A percentile compares a stretch with the other conserved stretches of the same genome.
phyloP scores from a whole-genome alignment of 2,329 filamentous ascomycete genomes.

The Xylaria sp. region DNA sequence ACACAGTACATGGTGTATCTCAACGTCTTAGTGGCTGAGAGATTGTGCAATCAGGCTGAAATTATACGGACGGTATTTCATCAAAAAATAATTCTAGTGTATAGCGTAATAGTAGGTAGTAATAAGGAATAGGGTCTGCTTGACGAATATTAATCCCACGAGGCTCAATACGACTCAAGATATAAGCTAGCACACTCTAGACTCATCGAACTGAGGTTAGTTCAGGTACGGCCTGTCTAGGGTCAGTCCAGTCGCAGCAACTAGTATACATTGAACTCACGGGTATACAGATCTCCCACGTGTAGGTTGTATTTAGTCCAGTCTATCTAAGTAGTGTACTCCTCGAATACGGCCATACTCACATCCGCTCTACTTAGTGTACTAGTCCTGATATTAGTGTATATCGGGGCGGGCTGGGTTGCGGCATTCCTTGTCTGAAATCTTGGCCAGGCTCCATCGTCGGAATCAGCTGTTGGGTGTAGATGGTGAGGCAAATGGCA shows the following conservation, averaged over 20 bases:
- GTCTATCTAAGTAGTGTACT: background rate
- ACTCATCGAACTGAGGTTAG: background rate
- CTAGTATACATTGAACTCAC: too few species aligned
- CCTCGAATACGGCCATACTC: background rate
- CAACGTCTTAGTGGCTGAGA: background rate
- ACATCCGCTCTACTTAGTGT: too few species aligned
- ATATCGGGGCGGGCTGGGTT: slow-evolving; percentile 22
- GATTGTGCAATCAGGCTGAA: slow-evolving; percentile 25
- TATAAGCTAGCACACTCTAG: slow-evolving; percentile 1
- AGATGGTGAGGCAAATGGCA: background rate
- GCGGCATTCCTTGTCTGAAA: slow-evolving; percentile 3
- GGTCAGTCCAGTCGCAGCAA: slow-evolving; percentile 2
- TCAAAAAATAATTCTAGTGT: background rate
- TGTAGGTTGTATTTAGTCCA: background rate
- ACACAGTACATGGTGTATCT: too few species aligned
- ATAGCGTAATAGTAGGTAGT: slow-evolving; percentile 3
- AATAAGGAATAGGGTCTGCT: background rate
- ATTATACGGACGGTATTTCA: slow-evolving; percentile 9
- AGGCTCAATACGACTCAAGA: slow-evolving; percentile 15
- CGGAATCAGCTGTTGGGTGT: background rate
- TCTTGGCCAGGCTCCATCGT: background rate
- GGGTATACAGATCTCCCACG: too few species aligned
- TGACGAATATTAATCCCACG: background rate
- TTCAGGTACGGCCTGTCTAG: background rate
- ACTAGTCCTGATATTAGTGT: background rate